Base-by-base conservation (phyloP, 345 rosid species). In the Erysimum cheiranthoides region DNA sequence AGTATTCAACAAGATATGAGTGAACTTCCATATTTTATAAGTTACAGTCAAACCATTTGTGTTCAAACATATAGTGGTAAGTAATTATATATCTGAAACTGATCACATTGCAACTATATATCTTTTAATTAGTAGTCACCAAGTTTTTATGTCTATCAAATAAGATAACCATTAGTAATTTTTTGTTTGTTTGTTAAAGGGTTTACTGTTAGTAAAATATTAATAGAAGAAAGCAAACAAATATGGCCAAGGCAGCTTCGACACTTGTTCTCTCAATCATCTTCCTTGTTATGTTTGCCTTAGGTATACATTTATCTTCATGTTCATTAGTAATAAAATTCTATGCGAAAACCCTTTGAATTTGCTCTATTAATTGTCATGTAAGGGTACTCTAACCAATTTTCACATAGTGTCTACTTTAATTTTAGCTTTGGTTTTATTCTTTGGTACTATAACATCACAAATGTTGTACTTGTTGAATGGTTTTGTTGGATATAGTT, bases 211-310 rank as follows among this genome's bases (percentile, higher is more conserved):
- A 51, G 13, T 21, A 51, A 10, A 43, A 43, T 43, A 43, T n/a
- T 43, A 13, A 28, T 14, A 52, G 31, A 21, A 10, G 18, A n/a
- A 16, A 45, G 9, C 27, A 53, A 28, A 53, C 8, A 53, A 27
- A 5, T 10, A 52, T 52, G 58, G 58, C n/a, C 0, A 52, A 52
- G 34, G 6, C 34, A 52, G 34, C n/a, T 52, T 27, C n/a, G 12
- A 52, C 58, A 5, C n/a, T 12, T 4, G 60, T 54, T 14, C 10
- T 54, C 18, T 18, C 38, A 14, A 30, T 54, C 38, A 30, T 54
- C 60, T 30, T 54, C 38, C 60, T 54, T 54, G 60, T 54, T 30
- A 30, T 54, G 60, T 54, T 54, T 30, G 58, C 58, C 11, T 52
- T 27, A 52, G 32, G 58, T 52, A 52, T 27, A 28, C 58, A 27